A percentile compares a stretch with the other conserved stretches of the same genome.
These are phyloP conservation scores for Beauveria caledonica DNA, from an alignment of 2,329 filamentous ascomycete species.

Conservation along the genomic window DNA sequence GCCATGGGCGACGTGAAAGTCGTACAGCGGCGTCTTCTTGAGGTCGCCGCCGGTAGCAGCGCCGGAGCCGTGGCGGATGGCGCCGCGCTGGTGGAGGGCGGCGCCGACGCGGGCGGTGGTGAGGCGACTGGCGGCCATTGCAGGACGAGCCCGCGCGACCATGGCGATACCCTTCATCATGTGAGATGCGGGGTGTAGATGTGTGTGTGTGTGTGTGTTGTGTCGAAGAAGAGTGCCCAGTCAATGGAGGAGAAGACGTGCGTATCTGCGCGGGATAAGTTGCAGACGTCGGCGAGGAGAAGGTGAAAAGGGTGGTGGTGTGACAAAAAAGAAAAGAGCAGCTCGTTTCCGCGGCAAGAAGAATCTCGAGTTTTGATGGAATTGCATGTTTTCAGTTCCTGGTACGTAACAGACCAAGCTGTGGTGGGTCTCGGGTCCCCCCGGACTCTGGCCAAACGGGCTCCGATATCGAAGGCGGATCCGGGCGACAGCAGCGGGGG, in stretches of 20 bases:
- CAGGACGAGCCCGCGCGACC: constrained; percentile 24
- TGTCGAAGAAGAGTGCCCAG: not conserved
- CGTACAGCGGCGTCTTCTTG: constrained; percentile 65
- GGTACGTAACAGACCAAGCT: constrained; percentile 13
- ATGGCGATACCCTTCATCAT: constrained; percentile 25
- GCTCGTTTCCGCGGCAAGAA: constrained; percentile 3
- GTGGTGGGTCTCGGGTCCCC: constrained; percentile 20
- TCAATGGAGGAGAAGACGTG: constrained; percentile 16
- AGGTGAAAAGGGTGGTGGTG: constrained; percentile 12
- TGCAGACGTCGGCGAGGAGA: constrained; percentile 6
- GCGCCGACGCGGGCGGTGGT: constrained; percentile 14
- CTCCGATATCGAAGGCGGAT: constrained; percentile 9
- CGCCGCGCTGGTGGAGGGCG: constrained; percentile 11
- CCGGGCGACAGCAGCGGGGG: not conserved
- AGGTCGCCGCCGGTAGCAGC: constrained; percentile 26
- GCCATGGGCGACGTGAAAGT: constrained; percentile 67
- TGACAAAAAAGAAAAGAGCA: constrained; percentile 6
- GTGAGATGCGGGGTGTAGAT: not conserved
- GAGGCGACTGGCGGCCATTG: constrained; percentile 18
- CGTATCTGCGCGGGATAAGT: not conserved
- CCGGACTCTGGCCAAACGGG: constrained; percentile 12
- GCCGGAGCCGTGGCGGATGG: constrained; percentile 22
- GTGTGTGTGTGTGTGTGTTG: not conserved
- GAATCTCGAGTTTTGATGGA: constrained; percentile 9
- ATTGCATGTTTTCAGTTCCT: constrained; percentile 12